These are phyloP conservation scores for Pyrenophora teres DNA, from an alignment of 2,329 filamentous ascomycete species.

Conservation along the genomic window DNA sequence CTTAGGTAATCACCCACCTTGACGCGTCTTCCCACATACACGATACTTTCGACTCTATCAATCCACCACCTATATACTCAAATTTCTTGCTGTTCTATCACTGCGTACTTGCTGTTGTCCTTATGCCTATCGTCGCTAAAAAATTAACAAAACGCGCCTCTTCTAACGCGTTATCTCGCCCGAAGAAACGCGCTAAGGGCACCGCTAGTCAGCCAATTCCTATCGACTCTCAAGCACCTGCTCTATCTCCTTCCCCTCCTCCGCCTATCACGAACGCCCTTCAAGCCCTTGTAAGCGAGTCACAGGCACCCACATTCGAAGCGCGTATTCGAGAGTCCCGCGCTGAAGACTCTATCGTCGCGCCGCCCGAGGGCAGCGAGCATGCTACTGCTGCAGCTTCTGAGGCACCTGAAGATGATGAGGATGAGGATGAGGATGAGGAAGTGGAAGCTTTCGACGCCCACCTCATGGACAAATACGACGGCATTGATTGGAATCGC, in stretches of 20 bases:
- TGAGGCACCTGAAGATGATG: not conserved
- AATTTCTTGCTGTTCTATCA: not conserved
- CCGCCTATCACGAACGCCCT: slow-evolving; percentile 1
- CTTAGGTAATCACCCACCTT: too few species aligned
- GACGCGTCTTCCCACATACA: too few species aligned
- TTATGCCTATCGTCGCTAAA: not conserved
- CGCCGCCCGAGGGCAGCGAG: slow-evolving; percentile 1
- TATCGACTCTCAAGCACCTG: not conserved
- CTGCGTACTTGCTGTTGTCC: too few species aligned
- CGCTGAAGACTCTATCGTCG: not conserved
- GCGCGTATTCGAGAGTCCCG: slow-evolving; percentile 3
- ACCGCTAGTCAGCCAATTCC: slow-evolving; percentile 3
- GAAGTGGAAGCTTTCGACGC: not conserved
- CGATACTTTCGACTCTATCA: not conserved
- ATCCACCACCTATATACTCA: not conserved
- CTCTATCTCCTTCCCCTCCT: not conserved
- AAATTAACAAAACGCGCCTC: not conserved
- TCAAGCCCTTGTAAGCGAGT: not conserved
- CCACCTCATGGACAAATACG: not conserved
- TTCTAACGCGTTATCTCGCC: too few species aligned
- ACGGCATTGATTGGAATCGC: slow-evolving; percentile 5
- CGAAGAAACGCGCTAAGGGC: slow-evolving; percentile 5
- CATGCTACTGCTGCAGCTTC: not conserved
- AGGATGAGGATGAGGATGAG: not conserved
- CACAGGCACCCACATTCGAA: slow-evolving; percentile 1